Percentiles rank a stretch among this genome's conserved stretches.
Conservation (phyloP, 192 early-diverging fungal genomes). For the Coemansia asiatica region DNA sequence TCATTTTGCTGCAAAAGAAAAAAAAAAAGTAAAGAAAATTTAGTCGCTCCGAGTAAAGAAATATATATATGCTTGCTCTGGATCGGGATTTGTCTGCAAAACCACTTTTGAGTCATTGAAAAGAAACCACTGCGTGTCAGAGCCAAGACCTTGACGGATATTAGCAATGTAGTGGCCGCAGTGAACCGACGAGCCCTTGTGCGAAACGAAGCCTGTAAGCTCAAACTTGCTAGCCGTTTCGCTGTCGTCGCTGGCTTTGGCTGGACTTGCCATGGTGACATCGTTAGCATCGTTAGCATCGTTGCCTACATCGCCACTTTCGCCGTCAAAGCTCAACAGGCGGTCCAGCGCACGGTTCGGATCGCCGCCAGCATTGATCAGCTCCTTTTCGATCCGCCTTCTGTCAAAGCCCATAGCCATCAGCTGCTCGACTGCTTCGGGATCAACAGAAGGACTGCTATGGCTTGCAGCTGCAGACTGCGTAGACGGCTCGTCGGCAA, state of each 20-base stretch:
- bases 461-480: conserved; percentile 10
- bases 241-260: conserved; percentile 14
- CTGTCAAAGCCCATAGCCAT: conserved; percentile 91
- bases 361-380: conserved; percentile 80
- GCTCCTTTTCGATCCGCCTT: conserved; percentile 76
- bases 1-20: neutral
- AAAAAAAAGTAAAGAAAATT: neutral
- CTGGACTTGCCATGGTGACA: conserved; percentile 29
- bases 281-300: conserved; percentile 26
- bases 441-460: conserved; percentile 24
- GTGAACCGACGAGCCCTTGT: conserved; percentile 93
- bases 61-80: conserved; percentile 71
- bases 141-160: conserved; percentile 57
- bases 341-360: conserved; percentile 93
- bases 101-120: conserved; percentile 98
- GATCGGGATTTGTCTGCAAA: conserved; percentile 60
- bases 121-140: conserved; percentile 77
- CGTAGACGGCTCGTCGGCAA: conserved; percentile 17
- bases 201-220: conserved; percentile 83
- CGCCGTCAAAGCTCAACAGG: conserved; percentile 84
- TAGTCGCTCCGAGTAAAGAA: conserved; percentile 58
- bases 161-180: conserved; percentile 97
- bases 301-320: neutral
- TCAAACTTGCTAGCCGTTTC: conserved; percentile 19
- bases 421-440: conserved; percentile 66